Base-by-base conservation (phyloP, 2,329 filamentous ascomycete genomes). In the Phyllosticta citrichinensis region DNA sequence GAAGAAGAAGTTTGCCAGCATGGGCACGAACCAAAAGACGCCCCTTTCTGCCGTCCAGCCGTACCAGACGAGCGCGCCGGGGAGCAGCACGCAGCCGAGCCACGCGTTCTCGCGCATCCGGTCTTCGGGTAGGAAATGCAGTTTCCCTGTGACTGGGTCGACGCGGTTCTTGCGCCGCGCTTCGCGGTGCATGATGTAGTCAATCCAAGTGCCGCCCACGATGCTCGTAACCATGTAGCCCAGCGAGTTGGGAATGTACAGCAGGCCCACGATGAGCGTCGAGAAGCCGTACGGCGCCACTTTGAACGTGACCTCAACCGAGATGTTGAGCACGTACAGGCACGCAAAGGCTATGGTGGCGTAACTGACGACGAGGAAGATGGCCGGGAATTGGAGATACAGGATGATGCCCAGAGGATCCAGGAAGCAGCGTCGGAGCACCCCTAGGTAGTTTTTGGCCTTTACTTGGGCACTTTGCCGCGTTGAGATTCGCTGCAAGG, bases 101-200 rank as follows among this genome's bases (percentile, higher is more conserved):
- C 72, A 75, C 0, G 72, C 73, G 61, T 75, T 75, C 60, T 75
- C 73, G 22, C 67, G 66, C 73, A 75, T 75, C n/a, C 73, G 70
- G 56, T 75, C 73, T 64, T 74, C 71, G 0, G 73, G 73, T 2
- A 65, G 63, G 57, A 73, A 69, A 6, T 72, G 64, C 10, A 75
- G 66, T 55, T 70, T 72, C 20, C 73, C 73, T 1, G 66, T 64
- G n/a, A 22, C 55, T 4, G 67, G 68, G 57, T 75, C 72, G 62
- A 71, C 71, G 12, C 73, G 67, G 30, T 70, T 70, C 35, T 70
- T 71, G 62, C 71, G 73, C 2, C 65, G 64, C 0, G 73, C 73
- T 66, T 75, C 73, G 51, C 73, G 70, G 53, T 68, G 66, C 73
- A 75, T 75, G 65, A 75, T 75, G 47, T 61, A 57, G 66, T 75